Percentiles rank a stretch among this genome's conserved stretches.
phyloP scores from a whole-genome alignment of 768 basidiomycete genomes.

The Neoboletus magnificus region DNA sequence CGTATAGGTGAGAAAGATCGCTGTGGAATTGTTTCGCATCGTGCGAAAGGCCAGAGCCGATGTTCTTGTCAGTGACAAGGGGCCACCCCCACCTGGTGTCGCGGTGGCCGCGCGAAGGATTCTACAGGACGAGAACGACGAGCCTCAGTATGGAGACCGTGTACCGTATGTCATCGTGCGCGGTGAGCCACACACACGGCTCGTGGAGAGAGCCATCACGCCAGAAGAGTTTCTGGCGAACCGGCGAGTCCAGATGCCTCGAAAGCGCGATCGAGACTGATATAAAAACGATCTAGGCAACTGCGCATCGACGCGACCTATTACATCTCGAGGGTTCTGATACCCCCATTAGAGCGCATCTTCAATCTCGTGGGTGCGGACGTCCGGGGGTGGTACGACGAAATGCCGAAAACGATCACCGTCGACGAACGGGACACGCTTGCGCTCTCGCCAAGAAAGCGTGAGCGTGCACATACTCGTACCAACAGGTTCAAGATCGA shows the following conservation, averaged over 20 bases:
- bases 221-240: slow-evolving; percentile 68
- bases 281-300: slow-evolving; percentile 40
- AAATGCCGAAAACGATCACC: slow-evolving; percentile 68
- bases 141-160: slow-evolving; percentile 90
- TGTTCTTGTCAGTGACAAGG: slow-evolving; percentile 58
- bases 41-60: not conserved
- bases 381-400: slow-evolving; percentile 80
- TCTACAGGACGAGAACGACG: slow-evolving; percentile 71
- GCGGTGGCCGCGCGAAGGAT: slow-evolving; percentile 77
- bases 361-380: slow-evolving; percentile 91
- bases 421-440: slow-evolving; percentile 35
- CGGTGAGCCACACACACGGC: slow-evolving; percentile 56
- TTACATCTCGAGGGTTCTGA: slow-evolving; percentile 83
- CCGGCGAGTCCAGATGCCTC: slow-evolving; percentile 40
- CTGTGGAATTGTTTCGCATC: not conserved
- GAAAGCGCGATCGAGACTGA: not conserved
- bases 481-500: slow-evolving; percentile 55
- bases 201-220: slow-evolving; percentile 74
- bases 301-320: slow-evolving; percentile 80
- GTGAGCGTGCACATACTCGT: slow-evolving; percentile 24
- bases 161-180: slow-evolving; percentile 85
- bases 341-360: slow-evolving; percentile 86
- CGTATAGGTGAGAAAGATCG: slow-evolving; percentile 63
- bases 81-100: slow-evolving; percentile 87
- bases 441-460: slow-evolving; percentile 36